phyloP scores from a whole-genome alignment of 306 rosid species.

The Inga leiocalycina region DNA sequence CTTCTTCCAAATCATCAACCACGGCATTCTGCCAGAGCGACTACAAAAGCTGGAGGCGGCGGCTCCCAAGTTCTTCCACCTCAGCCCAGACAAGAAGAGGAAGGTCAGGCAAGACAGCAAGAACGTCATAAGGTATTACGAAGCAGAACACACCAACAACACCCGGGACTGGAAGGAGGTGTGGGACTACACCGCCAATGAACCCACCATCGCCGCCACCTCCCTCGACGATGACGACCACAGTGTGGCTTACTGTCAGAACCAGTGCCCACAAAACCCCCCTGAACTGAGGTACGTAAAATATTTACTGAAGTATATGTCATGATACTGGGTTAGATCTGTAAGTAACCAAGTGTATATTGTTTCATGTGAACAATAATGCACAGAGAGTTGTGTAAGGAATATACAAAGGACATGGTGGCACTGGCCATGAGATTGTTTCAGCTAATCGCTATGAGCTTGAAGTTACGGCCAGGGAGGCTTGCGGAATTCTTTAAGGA shows the following conservation, averaged over 20 bases:
- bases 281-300: conserved; percentile 51
- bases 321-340: too few relatives aligned
- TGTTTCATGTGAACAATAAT: too few relatives aligned
- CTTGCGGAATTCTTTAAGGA: too few relatives aligned
- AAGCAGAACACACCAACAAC: conserved; percentile 53
- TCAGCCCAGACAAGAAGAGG: not conserved
- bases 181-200: conserved; percentile 38
- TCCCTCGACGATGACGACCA: conserved; percentile 12
- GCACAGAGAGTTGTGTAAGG: conserved; percentile 61
- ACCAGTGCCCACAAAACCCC: conserved; percentile 72
- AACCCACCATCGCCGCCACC: conserved; percentile 35
- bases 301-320: too few relatives aligned
- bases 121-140: conserved; percentile 37
- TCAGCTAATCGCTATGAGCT: too few relatives aligned
- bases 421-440: too few relatives aligned
- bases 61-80: not conserved
- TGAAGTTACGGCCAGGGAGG: too few relatives aligned
- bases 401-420: not conserved
- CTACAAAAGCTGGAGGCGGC: not conserved
- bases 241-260: not conserved
- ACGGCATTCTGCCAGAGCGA: not conserved
- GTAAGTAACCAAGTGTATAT: too few relatives aligned
- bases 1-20: conserved; percentile 29
- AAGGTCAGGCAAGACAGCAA: not conserved
- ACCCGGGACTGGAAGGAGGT: conserved; percentile 68